Conservation (phyloP, 2,329 filamentous ascomycete genomes). For the Proliferodiscus dingleyae region DNA sequence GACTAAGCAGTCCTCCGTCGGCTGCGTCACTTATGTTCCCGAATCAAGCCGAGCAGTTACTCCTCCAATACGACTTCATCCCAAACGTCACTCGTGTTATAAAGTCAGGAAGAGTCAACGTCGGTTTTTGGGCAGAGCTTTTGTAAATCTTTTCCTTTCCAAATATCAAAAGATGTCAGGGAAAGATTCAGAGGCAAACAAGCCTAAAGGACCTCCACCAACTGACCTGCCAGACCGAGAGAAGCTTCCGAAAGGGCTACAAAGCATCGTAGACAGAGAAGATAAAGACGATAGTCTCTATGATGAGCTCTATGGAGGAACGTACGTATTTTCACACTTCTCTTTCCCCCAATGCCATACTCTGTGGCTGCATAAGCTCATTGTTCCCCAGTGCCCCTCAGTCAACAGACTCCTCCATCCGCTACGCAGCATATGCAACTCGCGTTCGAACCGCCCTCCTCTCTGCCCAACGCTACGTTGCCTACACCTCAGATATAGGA, state of each 20-base stretch:
- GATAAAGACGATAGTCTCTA: constrained; percentile 68
- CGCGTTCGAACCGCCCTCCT: constrained; percentile 82
- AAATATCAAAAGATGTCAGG: constrained; percentile 18
- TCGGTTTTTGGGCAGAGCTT: too few species aligned
- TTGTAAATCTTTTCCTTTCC: background rate
- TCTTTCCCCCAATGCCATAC: constrained; percentile 5
- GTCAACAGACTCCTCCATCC: constrained; percentile 77
- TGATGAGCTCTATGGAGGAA: constrained; percentile 72
- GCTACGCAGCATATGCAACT: constrained; percentile 89
- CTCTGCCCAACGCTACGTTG: constrained; percentile 90
- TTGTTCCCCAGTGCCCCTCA: constrained; percentile 55
- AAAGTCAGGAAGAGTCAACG: too few species aligned
- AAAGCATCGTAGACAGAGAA: constrained; percentile 52
- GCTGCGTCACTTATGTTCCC: too few species aligned
- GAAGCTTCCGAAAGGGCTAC: constrained; percentile 51
- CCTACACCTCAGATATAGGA: constrained; percentile 94
- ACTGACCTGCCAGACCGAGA: constrained; percentile 21
- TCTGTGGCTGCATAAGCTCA: background rate
- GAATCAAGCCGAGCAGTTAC: too few species aligned
- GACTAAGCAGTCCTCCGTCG: too few species aligned
- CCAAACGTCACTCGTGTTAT: too few species aligned
- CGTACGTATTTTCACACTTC: too few species aligned
- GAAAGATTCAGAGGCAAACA: constrained; percentile 24
- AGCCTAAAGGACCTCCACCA: constrained; percentile 22
- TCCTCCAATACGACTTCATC: too few species aligned